These are phyloP conservation scores for Acanthamoeba castellanii DNA, from an alignment of 208 protist species.

Conservation along the genomic window DNA sequence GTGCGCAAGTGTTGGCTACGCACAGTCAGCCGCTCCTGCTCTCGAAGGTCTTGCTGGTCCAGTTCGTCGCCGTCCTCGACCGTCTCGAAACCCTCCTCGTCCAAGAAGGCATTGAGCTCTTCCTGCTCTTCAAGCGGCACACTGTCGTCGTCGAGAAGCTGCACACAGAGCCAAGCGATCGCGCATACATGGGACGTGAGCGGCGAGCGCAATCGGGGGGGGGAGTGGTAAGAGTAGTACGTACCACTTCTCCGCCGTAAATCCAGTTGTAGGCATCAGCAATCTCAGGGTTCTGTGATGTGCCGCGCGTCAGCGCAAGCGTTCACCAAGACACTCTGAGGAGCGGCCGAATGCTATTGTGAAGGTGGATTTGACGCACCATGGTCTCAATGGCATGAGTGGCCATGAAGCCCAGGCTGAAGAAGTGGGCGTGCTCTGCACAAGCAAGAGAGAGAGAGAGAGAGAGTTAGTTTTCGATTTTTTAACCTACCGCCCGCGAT, in stretches of 20 bases:
- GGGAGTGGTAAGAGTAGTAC: too few species aligned
- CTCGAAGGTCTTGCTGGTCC: not conserved
- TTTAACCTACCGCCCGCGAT: too few species aligned
- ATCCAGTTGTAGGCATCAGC: conserved; percentile 28
- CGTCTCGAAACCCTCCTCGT: not conserved
- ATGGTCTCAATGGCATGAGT: not conserved
- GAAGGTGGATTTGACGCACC: not conserved
- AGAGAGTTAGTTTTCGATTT: too few species aligned
- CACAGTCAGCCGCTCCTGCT: not conserved
- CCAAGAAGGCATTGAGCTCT: not conserved
- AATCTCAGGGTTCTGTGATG: conserved; percentile 10
- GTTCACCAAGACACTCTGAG: not conserved
- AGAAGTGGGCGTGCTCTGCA: not conserved
- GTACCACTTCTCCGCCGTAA: not conserved
- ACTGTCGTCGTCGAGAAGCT: not conserved
- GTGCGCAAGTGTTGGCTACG: not conserved
- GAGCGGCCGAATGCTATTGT: too few species aligned
- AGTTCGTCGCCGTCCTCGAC: not conserved
- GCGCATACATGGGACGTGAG: not conserved
- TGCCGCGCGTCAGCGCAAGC: not conserved
- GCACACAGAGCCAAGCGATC: not conserved
- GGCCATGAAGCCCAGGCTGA: conserved; percentile 45
- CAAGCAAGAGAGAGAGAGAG: not conserved
- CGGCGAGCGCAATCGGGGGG: not conserved
- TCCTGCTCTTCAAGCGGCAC: not conserved